Percentiles rank a stretch among this genome's conserved stretches.
Conservation (phyloP, 495 filamentous ascomycete genomes). For the Lindgomyces ingoldianus region DNA sequence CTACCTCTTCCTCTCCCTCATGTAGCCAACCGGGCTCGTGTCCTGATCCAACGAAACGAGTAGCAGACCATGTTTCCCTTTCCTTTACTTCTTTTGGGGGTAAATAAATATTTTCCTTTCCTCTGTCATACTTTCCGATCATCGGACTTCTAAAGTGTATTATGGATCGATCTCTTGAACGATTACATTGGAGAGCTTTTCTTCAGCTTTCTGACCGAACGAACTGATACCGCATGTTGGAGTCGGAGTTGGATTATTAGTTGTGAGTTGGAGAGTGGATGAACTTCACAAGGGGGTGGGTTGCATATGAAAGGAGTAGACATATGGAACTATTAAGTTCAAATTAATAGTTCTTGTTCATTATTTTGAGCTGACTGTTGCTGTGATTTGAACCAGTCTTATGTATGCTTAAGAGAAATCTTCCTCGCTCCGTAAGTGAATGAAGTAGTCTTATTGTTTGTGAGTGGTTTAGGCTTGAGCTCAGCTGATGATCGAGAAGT, state of each 20-base stretch:
- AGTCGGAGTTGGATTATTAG: neutral
- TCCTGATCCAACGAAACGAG: neutral
- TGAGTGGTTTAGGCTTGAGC: no score
- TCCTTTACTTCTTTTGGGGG: neutral
- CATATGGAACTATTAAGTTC: neutral
- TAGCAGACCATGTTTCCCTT: constrained; percentile 9
- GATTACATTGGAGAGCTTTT: neutral
- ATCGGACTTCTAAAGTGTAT: no score
- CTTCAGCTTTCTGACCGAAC: neutral
- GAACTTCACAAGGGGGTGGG: neutral
- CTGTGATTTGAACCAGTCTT: no score
- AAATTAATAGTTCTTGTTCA: neutral
- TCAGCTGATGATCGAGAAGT: no score
- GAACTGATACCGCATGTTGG: neutral
- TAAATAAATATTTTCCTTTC: neutral
- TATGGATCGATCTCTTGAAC: neutral
- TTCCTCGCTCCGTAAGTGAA: no score
- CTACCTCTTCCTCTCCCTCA: no score
- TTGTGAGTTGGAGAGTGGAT: neutral
- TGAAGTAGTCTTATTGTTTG: no score
- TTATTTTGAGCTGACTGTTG: no score
- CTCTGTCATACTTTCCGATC: no score
- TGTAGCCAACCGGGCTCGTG: no score
- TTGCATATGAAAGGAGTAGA: neutral
- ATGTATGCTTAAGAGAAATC: no score